Evolutionary conservation across 768 basidiomycete species (phyloP), one percentile per base, ranked within the genome.

Genomic region (Agrocybe chaxingu): DNA sequence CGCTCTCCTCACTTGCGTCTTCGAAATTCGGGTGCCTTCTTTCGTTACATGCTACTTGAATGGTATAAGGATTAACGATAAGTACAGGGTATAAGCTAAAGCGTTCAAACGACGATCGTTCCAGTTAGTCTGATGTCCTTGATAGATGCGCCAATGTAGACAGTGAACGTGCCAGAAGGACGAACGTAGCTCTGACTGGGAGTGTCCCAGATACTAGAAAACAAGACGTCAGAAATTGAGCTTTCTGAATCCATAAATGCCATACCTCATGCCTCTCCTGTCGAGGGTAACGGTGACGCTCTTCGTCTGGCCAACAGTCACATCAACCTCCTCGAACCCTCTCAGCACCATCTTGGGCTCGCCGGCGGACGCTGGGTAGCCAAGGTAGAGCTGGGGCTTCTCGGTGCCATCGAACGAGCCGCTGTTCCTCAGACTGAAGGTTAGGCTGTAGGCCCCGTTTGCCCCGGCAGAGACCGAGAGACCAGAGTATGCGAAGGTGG

Each of bases 401-500:
- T 82, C 80, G 11, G 73, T 69, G 0, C 81, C 82, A 10, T 65
- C 70, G n/a, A 76, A 53, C 1, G 60, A 53, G 29, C 82, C 82
- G 1, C 67, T 74, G 59, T 84, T 82, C 30, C 57, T 62, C 1
- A 83, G 65, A 1, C 63, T 67, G 58, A 83, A 82, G 1, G 66
- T 64, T 12, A 80, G 57, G 2, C 63, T 55, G 38, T 66, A 62
- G 0, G 67, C 65, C n/a, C 66, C 60, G 11, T 63, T 65, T 16
- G 54, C 47, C 2, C 71, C 67, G 9, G 66, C 48, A 7, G 62
- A 41, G 42, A 81, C 67, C 3, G 70, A 60, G 37, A 87, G 63
- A 13, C 69, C 65, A 7, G 82, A 79, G 63, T 87, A 89, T 3
- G 72, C 61, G 64, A 90, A 92, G 0, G 75, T 79, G 42, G 89